Conservation (phyloP, 2,329 filamentous ascomycete species). For the Pestalotiopsis sp. region DNA sequence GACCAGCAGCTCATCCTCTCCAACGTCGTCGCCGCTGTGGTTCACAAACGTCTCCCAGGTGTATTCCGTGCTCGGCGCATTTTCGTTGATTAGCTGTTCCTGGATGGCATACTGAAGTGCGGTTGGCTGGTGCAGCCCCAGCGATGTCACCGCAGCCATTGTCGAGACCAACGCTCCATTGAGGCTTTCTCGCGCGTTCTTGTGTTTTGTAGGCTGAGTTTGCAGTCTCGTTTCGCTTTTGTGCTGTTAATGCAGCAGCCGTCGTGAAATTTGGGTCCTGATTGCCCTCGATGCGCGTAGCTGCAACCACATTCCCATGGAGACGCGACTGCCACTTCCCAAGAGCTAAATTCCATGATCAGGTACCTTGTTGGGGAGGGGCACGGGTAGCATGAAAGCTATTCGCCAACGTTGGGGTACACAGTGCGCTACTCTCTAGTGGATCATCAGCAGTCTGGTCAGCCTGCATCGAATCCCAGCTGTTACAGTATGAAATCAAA, state of each 20-base stretch:
- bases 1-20: slow-evolving; percentile 79
- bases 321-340: slow-evolving; percentile 4
- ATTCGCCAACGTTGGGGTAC: neutral
- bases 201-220: too few species aligned
- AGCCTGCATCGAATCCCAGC: neutral
- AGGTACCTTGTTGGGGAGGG: neutral
- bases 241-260: neutral
- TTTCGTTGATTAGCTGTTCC: slow-evolving; percentile 72
- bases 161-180: slow-evolving; percentile 19
- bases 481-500: neutral
- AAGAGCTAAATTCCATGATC: neutral
- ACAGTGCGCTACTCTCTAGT: neutral
- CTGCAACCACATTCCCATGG: neutral
- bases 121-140: slow-evolving; percentile 87
- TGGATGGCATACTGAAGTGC: slow-evolving; percentile 81
- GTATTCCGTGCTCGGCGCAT: slow-evolving; percentile 69
- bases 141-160: slow-evolving; percentile 90
- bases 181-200: neutral
- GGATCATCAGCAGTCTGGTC: neutral
- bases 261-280: neutral
- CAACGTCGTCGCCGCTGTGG: slow-evolving; percentile 35
- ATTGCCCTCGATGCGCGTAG: neutral
- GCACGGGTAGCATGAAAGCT: neutral
- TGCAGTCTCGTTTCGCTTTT: neutral
- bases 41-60: slow-evolving; percentile 68